Base-by-base conservation (phyloP, 139 green algal genomes). In the Tetradesmus lagerheimii region DNA sequence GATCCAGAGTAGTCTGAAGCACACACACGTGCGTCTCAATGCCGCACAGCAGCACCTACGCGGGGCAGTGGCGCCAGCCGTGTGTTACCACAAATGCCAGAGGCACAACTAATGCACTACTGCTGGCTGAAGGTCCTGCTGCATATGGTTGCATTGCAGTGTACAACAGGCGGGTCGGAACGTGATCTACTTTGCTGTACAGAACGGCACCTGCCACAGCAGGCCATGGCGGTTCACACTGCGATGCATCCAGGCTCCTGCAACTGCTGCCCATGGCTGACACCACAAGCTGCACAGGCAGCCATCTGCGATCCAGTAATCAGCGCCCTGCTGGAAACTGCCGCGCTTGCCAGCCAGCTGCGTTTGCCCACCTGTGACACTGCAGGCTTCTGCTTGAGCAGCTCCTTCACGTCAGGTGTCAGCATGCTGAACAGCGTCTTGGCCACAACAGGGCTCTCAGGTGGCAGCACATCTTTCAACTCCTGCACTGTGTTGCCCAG, bases 11-110 rank as follows among this genome's bases (percentile, higher is more conserved):
- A 0, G 97, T 99, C 91, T 99, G 97, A 38, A 98, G 90, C 34
- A 99, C 95, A 83, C 97, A 99, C 87, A 99, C 97, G 89, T 99
- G 97, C 18, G 95, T 91, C 91, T 99, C 97, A 27, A 99, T 97
- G 25, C 97, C 97, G 23, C 95, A 79, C 78, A 99, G 84, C 41
- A 99, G 41, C 43, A 98, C 92, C 91, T 94, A 83, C 45, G 23
- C 23, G 2, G 71, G 11, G 41, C 39, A 80, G 34, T 25, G 71
- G 27, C 16, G 77, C 90, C 43, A 27, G n/a, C 71, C 71, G 41
- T 27, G 1, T 11, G 84, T 18, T 88, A 35, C 31, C 71, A 57
- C 47, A 88, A 31, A 9, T 18, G 29, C 35, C 45, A 38, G 4
- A 47, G 66, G 34, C 75, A 6, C 75, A 41, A 34, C 12, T 45